Percentiles rank a stretch among this genome's conserved stretches.
Conservation (phyloP, 2,329 filamentous ascomycete species). For the Aspergillus vadensis region DNA sequence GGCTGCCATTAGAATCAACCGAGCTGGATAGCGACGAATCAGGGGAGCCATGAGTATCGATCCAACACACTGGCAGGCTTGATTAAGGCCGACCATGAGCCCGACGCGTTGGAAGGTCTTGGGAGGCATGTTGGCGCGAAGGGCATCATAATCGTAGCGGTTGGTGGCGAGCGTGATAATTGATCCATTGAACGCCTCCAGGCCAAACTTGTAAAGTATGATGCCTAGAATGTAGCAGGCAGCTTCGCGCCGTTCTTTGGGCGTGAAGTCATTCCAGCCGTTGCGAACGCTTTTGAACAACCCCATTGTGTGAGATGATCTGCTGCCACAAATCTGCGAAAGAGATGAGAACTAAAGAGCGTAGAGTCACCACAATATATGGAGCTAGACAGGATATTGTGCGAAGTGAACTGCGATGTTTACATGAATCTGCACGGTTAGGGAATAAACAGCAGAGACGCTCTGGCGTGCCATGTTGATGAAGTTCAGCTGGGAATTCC, state of each 20-base stretch:
- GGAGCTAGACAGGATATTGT: neutral
- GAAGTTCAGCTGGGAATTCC: neutral
- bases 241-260: constrained; percentile 16
- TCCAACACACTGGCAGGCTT: constrained; percentile 20
- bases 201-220: constrained; percentile 20
- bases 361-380: neutral
- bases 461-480: neutral
- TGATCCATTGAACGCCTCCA: constrained; percentile 21
- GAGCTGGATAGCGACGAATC: constrained; percentile 19
- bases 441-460: neutral
- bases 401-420: neutral
- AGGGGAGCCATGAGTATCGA: constrained; percentile 21
- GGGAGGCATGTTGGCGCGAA: constrained; percentile 8
- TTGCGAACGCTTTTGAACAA: constrained; percentile 12
- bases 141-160: constrained; percentile 21
- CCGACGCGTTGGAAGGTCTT: constrained; percentile 23
- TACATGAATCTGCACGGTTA: neutral
- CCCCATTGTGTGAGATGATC: constrained; percentile 5
- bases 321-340: neutral
- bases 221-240: constrained; percentile 19
- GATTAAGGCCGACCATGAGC: constrained; percentile 21
- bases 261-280: constrained; percentile 17
- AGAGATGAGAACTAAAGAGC: neutral
- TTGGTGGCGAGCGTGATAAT: constrained; percentile 20
- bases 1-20: constrained; percentile 13